phyloP scores from a whole-genome alignment of 2,329 filamentous ascomycete species.

The Coniochaeta pulveracea region DNA sequence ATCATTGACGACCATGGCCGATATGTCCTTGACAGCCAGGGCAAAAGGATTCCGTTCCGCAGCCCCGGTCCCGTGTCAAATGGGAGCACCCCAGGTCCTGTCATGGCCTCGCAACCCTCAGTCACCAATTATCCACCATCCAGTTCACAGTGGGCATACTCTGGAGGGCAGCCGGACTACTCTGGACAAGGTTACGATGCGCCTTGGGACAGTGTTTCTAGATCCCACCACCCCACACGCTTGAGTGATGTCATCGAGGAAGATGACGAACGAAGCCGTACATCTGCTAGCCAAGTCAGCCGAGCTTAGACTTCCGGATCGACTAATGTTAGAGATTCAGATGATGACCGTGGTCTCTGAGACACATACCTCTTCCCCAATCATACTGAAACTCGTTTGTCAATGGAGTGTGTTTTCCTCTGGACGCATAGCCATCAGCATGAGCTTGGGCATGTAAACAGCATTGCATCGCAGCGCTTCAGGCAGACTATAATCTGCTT shows the following conservation, averaged over 20 bases:
- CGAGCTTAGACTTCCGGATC: too few species aligned
- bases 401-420: too few species aligned
- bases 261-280: slow-evolving; percentile 71
- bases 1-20: slow-evolving; percentile 49
- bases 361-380: too few species aligned
- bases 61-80: slow-evolving; percentile 36
- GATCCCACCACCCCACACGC: slow-evolving; percentile 79
- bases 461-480: too few species aligned
- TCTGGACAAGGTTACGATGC: slow-evolving; percentile 54
- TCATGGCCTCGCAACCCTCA: slow-evolving; percentile 25
- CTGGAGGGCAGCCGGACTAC: slow-evolving; percentile 46
- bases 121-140: slow-evolving; percentile 23
- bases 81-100: slow-evolving; percentile 44
- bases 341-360: too few species aligned
- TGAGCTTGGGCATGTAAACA: too few species aligned
- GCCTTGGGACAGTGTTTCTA: slow-evolving; percentile 64
- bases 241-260: slow-evolving; percentile 83
- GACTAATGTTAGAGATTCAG: too few species aligned
- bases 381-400: too few species aligned
- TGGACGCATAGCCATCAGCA: too few species aligned
- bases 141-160: slow-evolving; percentile 31
- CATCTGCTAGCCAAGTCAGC: slow-evolving; percentile 55
- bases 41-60: slow-evolving; percentile 44
- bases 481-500: too few species aligned
- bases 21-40: slow-evolving; percentile 49